These are phyloP conservation scores for Phytophthora litchii DNA, from an alignment of 352 stramenopile genomes.

Conservation along the genomic window DNA sequence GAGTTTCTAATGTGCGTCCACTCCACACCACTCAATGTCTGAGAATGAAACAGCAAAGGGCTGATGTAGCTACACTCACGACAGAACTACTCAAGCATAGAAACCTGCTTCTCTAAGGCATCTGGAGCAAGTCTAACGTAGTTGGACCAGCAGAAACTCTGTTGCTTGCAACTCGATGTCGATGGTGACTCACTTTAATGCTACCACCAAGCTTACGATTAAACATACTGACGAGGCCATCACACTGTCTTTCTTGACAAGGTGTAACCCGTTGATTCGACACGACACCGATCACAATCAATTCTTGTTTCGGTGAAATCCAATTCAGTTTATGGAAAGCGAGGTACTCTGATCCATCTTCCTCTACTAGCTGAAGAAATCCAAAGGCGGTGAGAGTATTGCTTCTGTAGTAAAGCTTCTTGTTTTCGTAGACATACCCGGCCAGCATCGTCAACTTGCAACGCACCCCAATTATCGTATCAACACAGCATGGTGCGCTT, in stretches of 20 bases:
- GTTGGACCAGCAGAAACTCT: conserved; percentile 11
- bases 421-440: conserved; percentile 20
- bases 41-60: no score
- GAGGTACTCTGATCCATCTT: conserved; percentile 20
- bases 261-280: conserved; percentile 1
- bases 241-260: conserved; percentile 3
- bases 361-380: conserved; percentile 9
- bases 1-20: no score
- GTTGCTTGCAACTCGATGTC: conserved; percentile 3
- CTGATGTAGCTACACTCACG: no score
- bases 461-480: conserved; percentile 17
- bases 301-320: conserved; percentile 8
- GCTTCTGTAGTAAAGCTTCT: conserved; percentile 14
- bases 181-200: background rate
- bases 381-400: conserved; percentile 21
- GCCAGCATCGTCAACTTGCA: conserved; percentile 21
- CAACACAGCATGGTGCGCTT: conserved; percentile 21
- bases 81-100: no score
- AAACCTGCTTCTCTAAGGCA: background rate
- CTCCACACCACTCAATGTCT: no score
- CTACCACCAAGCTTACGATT: conserved; percentile 14
- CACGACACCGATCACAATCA: conserved; percentile 22
- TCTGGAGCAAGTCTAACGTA: background rate
- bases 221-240: conserved; percentile 13
- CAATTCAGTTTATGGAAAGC: conserved; percentile 26